phyloP scores from a whole-genome alignment of 2,329 filamentous ascomycete genomes.

The Colletotrichum scovillei region DNA sequence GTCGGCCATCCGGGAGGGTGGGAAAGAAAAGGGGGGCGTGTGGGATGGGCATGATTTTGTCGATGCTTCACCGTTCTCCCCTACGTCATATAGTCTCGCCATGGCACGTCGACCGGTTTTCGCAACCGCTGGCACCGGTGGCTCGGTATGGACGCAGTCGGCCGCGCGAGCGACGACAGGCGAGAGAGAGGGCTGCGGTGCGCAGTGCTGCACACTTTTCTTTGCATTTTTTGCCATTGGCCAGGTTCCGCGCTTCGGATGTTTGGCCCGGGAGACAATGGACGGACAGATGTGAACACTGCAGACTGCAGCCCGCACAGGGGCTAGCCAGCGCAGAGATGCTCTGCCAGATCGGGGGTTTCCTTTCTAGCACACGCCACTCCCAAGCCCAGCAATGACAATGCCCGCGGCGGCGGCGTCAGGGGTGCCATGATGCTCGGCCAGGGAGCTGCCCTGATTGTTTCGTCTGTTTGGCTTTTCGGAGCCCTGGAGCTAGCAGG shows the following conservation, averaged over 20 bases:
- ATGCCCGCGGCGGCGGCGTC: no score
- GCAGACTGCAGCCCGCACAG: background rate
- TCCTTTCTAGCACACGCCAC: conserved; percentile 17
- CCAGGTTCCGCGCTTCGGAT: conserved; percentile 25
- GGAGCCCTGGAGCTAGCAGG: conserved; percentile 21
- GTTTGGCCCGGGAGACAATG: conserved; percentile 27
- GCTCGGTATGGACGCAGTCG: conserved; percentile 8
- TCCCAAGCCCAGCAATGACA: background rate
- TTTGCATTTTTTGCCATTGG: background rate
- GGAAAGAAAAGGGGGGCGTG: background rate
- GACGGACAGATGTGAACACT: background rate
- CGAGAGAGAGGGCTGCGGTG: background rate
- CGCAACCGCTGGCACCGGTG: conserved; percentile 27
- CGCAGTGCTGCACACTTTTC: background rate
- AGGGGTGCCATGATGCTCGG: background rate
- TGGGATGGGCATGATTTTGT: background rate
- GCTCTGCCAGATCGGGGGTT: conserved; percentile 22
- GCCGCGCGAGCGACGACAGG: background rate
- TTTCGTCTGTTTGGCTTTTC: background rate
- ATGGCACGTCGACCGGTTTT: background rate
- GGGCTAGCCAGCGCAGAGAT: background rate
- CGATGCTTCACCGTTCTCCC: background rate
- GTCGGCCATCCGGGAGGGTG: background rate
- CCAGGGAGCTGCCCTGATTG: conserved; percentile 25
- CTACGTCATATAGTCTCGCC: conserved; percentile 23